Evolutionary conservation across 140 eudicot genomes (phyloP).

Genomic region (Oenanthe javanica): DNA sequence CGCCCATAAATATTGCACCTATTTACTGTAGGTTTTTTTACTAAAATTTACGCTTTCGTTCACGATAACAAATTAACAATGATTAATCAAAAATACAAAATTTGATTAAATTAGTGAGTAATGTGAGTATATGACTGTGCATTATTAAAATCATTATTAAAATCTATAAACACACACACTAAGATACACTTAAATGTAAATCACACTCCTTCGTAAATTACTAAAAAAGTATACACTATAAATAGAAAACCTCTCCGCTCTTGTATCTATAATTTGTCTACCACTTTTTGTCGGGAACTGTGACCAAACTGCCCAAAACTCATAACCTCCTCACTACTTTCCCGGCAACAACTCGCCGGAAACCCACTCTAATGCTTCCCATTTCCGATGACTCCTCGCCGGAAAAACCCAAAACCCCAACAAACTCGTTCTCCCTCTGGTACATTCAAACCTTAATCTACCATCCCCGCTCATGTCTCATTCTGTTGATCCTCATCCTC

Average conservation of each 20-base stretch:
- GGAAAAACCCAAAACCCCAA: constrained; percentile 36
- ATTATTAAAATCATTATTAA: neutral
- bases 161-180: neutral
- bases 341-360: constrained; percentile 27
- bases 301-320: neutral
- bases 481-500: constrained; percentile 54
- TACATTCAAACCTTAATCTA: constrained; percentile 34
- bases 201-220: neutral
- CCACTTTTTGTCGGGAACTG: neutral
- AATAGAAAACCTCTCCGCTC: neutral
- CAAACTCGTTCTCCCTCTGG: constrained; percentile 19
- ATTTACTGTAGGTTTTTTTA: neutral
- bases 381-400: constrained; percentile 24
- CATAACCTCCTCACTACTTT: constrained; percentile 6
- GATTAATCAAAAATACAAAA: too few species aligned
- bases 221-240: neutral
- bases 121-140: too few species aligned
- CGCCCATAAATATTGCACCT: neutral
- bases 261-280: neutral
- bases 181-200: neutral
- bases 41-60: too few species aligned
- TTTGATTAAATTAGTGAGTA: too few species aligned
- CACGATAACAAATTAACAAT: too few species aligned
- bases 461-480: constrained; percentile 57
- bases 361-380: constrained; percentile 51